Conservation (phyloP, 306 rosid genomes). For the Lathyrus sativus region DNA sequence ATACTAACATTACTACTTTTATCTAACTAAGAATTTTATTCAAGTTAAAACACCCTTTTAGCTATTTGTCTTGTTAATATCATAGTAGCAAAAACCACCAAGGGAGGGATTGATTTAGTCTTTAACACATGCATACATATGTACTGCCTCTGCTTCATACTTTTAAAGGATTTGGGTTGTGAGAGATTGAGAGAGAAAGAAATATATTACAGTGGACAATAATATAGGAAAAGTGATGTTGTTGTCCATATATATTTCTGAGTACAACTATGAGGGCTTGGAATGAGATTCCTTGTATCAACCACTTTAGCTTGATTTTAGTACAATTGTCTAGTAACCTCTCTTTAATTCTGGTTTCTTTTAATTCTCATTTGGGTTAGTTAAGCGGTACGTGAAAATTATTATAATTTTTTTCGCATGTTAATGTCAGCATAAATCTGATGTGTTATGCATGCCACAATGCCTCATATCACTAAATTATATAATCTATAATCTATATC, state of each 20-base stretch:
- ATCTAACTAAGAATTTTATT: conserved; percentile 5
- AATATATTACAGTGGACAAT: conserved; percentile 1
- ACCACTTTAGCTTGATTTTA: conserved; percentile 21
- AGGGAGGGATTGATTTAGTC: conserved; percentile 13
- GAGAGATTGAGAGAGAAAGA: not conserved
- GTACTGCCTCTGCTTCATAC: conserved; percentile 21
- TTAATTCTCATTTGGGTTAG: conserved; percentile 4
- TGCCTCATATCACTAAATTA: not conserved
- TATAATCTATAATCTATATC: not conserved
- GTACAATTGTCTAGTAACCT: conserved; percentile 14
- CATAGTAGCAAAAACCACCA: not conserved
- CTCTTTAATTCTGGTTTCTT: conserved; percentile 8
- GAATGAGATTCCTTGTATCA: conserved; percentile 15
- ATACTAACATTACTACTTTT: conserved; percentile 19
- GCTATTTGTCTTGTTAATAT: conserved; percentile 16
- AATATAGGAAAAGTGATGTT: conserved; percentile 1
- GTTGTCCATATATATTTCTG: not conserved
- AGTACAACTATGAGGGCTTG: not conserved
- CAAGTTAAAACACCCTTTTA: conserved; percentile 3
- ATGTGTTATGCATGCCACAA: not conserved
- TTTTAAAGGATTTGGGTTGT: not conserved
- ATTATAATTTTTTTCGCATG: not conserved
- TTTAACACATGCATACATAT: conserved; percentile 11
- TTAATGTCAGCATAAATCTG: conserved; percentile 2
- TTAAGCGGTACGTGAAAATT: conserved; percentile 1